Evolutionary conservation across 1,139 yeast genomes (phyloP).

Genomic region (Diutina scorzettiae): DNA sequence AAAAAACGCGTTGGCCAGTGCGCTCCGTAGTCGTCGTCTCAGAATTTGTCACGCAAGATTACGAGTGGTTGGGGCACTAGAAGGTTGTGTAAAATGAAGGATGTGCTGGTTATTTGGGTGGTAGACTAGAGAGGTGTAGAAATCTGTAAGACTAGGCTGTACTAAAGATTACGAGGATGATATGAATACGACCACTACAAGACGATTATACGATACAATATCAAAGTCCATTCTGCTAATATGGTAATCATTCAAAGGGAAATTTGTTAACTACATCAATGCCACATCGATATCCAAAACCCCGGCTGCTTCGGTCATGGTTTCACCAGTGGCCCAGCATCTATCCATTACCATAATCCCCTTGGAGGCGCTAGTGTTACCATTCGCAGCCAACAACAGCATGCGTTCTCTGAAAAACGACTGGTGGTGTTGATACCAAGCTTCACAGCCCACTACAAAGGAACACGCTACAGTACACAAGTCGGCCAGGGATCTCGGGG

Average conservation of each 20-base stretch:
- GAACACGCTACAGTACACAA: constrained; percentile 43
- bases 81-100: no score
- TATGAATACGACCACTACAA: no score
- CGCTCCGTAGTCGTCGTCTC: no score
- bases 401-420: constrained; percentile 28
- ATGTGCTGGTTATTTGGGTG: no score
- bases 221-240: no score
- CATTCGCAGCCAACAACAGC: constrained; percentile 25
- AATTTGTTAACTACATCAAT: neutral
- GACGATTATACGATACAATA: no score
- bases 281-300: constrained; percentile 30
- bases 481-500: constrained; percentile 38
- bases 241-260: neutral
- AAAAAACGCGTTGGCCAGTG: neutral
- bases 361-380: constrained; percentile 36
- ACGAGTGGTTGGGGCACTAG: no score
- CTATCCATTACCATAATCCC: constrained; percentile 38
- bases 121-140: no score
- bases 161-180: no score
- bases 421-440: constrained; percentile 22
- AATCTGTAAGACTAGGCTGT: no score
- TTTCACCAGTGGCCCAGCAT: constrained; percentile 46
- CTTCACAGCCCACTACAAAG: constrained; percentile 53
- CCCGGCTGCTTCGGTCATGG: constrained; percentile 43
- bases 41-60: no score